Percentiles rank a stretch among this genome's conserved stretches.
These are phyloP conservation scores for Theobroma cacao DNA, from an alignment of 345 rosid species.

Conservation along the genomic window DNA sequence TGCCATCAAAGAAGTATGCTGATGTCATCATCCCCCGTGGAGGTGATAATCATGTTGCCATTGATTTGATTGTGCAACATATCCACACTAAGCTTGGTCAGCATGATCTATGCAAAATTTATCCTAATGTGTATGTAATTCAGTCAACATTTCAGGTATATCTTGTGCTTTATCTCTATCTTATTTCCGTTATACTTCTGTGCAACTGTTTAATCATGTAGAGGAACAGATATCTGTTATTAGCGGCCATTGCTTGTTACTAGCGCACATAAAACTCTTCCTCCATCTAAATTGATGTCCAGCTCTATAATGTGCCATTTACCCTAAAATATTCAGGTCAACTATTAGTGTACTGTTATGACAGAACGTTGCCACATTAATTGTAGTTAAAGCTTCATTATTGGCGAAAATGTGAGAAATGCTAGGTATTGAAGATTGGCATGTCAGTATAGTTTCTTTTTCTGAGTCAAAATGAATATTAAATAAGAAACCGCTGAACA, in stretches of 20 bases:
- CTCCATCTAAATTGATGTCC: background rate
- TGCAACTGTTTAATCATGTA: background rate
- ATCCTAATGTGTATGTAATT: slow-evolving; percentile 73
- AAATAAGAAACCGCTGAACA: background rate
- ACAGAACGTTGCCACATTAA: background rate
- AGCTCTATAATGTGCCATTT: background rate
- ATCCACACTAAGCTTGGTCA: slow-evolving; percentile 91
- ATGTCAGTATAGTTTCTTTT: background rate
- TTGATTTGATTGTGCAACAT: slow-evolving; percentile 96
- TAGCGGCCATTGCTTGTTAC: background rate
- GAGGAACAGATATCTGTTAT: slow-evolving; percentile 1
- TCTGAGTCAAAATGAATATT: background rate
- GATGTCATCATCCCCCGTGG: slow-evolving; percentile 96
- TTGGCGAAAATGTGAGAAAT: background rate
- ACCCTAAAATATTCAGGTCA: background rate
- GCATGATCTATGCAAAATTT: slow-evolving; percentile 92
- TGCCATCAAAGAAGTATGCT: slow-evolving; percentile 93
- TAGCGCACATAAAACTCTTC: background rate
- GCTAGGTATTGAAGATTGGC: background rate
- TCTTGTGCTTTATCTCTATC: background rate
- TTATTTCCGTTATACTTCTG: background rate
- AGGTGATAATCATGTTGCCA: slow-evolving; percentile 94
- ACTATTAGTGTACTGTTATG: background rate
- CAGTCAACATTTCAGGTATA: slow-evolving; percentile 92
- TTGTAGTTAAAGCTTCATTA: background rate